Evolutionary conservation across 129 eudicot genomes (phyloP).

Genomic region (Centella asiatica): DNA sequence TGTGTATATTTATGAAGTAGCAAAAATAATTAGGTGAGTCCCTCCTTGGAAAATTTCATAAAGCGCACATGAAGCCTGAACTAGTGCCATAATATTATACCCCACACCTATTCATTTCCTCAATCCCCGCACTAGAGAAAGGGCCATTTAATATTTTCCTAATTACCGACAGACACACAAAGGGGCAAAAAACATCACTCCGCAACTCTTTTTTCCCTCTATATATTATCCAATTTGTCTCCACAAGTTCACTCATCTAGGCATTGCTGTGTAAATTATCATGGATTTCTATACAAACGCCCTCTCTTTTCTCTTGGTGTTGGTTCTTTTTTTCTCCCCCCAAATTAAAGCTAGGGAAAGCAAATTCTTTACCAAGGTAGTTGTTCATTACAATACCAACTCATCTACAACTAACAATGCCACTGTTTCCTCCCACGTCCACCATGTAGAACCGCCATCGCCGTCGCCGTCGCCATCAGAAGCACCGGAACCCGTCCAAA

Average conservation of each 20-base stretch:
- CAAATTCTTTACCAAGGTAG: conserved; percentile 38
- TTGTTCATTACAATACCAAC: conserved; percentile 19
- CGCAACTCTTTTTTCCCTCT: background rate
- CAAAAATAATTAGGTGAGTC: background rate
- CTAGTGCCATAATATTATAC: conserved; percentile 14
- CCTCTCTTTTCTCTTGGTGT: conserved; percentile 26
- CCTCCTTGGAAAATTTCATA: conserved; percentile 9
- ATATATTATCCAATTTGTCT: background rate
- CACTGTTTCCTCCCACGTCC: background rate
- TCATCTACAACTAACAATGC: background rate
- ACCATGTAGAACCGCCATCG: conserved; percentile 8
- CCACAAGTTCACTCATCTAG: background rate
- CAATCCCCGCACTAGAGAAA: conserved; percentile 37
- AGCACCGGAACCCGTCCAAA: conserved; percentile 28
- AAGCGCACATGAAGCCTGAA: conserved; percentile 18
- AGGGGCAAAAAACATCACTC: no score
- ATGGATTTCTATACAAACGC: conserved; percentile 39
- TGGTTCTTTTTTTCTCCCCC: conserved; percentile 14
- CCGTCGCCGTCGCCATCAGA: conserved; percentile 17
- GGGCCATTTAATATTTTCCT: background rate
- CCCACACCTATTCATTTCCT: conserved; percentile 19
- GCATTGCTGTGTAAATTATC: conserved; percentile 3
- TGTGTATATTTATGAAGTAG: background rate
- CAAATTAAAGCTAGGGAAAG: conserved; percentile 52
- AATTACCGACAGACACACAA: background rate